A percentile compares a stretch with the other conserved stretches of the same genome.
Evolutionary conservation across 331 rosid genomes (phyloP).

Genomic region (Telfairia occidentalis): DNA sequence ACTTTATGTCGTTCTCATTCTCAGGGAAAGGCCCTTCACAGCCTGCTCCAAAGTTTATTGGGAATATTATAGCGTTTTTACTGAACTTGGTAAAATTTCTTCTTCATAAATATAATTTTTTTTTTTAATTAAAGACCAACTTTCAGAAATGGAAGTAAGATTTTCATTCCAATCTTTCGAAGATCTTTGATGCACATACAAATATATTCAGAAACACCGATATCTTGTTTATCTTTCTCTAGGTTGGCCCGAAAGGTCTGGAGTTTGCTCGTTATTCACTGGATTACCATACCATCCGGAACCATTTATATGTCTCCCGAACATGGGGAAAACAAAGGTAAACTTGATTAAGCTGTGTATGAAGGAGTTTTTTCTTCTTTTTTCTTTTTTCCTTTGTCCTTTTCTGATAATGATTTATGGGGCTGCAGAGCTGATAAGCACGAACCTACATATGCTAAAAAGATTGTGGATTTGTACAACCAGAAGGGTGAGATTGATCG

Average conservation of each 20-base stretch:
- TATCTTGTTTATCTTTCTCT: constrained; percentile 10
- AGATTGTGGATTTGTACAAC: constrained; percentile 73
- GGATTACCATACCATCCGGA: constrained; percentile 92
- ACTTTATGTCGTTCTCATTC: constrained; percentile 14
- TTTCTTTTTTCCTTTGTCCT: neutral
- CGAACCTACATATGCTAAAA: constrained; percentile 78
- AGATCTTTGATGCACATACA: neutral
- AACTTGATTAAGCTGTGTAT: neutral
- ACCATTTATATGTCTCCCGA: constrained; percentile 63
- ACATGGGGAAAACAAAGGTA: constrained; percentile 94
- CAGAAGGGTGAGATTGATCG: constrained; percentile 68
- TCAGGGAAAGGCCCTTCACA: constrained; percentile 82
- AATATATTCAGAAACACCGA: neutral
- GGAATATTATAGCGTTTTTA: constrained; percentile 71
- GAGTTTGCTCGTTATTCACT: constrained; percentile 94
- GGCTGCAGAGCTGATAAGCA: constrained; percentile 79
- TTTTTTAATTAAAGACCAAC: neutral
- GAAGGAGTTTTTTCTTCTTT: neutral
- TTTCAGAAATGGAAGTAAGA: neutral
- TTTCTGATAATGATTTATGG: constrained; percentile 6
- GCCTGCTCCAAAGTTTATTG: constrained; percentile 82
- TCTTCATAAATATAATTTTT: neutral
- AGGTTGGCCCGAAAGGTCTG: constrained; percentile 95
- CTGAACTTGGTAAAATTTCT: constrained; percentile 62
- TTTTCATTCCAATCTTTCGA: neutral